A percentile compares a stretch with the other conserved stretches of the same genome.
Evolutionary conservation across 106 monocot species (phyloP).

Genomic region (Platanthera guangdongensis): DNA sequence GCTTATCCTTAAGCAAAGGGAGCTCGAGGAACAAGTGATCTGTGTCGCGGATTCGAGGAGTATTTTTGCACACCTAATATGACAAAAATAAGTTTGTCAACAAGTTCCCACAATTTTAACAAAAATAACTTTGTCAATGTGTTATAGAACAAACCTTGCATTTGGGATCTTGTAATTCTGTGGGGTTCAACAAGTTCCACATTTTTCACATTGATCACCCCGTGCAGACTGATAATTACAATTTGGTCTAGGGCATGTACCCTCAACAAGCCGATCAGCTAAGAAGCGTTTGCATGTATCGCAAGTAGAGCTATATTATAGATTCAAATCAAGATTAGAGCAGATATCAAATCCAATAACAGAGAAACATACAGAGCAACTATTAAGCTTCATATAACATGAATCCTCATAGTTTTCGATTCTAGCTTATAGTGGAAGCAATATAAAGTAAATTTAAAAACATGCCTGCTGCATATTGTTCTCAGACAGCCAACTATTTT

Average conservation of each 20-base stretch:
- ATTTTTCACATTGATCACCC: slow-evolving; percentile 95
- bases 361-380: background rate
- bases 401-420: background rate
- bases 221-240: slow-evolving; percentile 80
- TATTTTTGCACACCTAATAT: slow-evolving; percentile 56
- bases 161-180: slow-evolving; percentile 79
- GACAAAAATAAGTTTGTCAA: background rate
- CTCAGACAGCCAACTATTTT: slow-evolving; percentile 76
- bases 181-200: slow-evolving; percentile 84
- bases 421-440: background rate
- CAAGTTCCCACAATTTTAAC: too few relatives aligned
- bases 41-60: slow-evolving; percentile 78
- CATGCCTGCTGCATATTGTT: slow-evolving; percentile 84
- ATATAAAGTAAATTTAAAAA: background rate
- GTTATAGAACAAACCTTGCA: slow-evolving; percentile 59
- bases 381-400: background rate
- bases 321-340: slow-evolving; percentile 1
- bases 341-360: background rate
- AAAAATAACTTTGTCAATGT: too few relatives aligned
- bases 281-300: slow-evolving; percentile 74
- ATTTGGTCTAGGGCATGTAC: slow-evolving; percentile 60
- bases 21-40: slow-evolving; percentile 93
- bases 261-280: slow-evolving; percentile 92
- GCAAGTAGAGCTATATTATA: slow-evolving; percentile 75
- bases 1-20: slow-evolving; percentile 50